Conservation (phyloP, 2,329 filamentous ascomycete species). For the Colletotrichum chlorophyti region DNA sequence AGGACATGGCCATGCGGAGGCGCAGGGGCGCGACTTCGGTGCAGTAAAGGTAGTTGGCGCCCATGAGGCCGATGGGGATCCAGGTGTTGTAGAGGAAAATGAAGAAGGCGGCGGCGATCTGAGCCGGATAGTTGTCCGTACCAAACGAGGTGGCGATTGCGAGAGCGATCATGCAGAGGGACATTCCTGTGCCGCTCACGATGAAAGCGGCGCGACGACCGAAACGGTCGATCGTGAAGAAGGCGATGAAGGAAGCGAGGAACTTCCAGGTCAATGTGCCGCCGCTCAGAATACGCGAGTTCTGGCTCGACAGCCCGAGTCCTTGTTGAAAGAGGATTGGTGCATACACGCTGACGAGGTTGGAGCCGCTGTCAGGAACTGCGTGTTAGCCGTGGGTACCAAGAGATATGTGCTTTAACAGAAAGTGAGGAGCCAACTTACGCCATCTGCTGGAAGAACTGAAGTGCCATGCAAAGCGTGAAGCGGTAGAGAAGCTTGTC, state of each 20-base stretch:
- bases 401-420: too few species aligned
- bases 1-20: slow-evolving; percentile 59
- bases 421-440: neutral
- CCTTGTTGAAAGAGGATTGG: slow-evolving; percentile 47
- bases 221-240: slow-evolving; percentile 57
- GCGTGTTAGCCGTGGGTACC: neutral
- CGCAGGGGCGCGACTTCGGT: slow-evolving; percentile 61
- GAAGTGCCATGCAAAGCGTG: slow-evolving; percentile 37
- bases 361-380: slow-evolving; percentile 44
- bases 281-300: slow-evolving; percentile 48
- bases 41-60: slow-evolving; percentile 66
- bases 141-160: slow-evolving; percentile 58
- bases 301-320: slow-evolving; percentile 43
- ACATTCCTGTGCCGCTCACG: slow-evolving; percentile 58
- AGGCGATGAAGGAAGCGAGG: slow-evolving; percentile 55
- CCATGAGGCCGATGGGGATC: slow-evolving; percentile 64
- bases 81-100: slow-evolving; percentile 67
- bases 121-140: slow-evolving; percentile 50
- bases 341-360: slow-evolving; percentile 55
- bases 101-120: slow-evolving; percentile 60
- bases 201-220: slow-evolving; percentile 59
- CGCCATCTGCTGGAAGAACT: slow-evolving; percentile 38
- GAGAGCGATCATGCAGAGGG: slow-evolving; percentile 59
- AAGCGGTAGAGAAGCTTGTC: slow-evolving; percentile 57
- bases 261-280: slow-evolving; percentile 64